Base-by-base conservation (phyloP, 768 basidiomycete species). In the Amyloporia xantha region DNA sequence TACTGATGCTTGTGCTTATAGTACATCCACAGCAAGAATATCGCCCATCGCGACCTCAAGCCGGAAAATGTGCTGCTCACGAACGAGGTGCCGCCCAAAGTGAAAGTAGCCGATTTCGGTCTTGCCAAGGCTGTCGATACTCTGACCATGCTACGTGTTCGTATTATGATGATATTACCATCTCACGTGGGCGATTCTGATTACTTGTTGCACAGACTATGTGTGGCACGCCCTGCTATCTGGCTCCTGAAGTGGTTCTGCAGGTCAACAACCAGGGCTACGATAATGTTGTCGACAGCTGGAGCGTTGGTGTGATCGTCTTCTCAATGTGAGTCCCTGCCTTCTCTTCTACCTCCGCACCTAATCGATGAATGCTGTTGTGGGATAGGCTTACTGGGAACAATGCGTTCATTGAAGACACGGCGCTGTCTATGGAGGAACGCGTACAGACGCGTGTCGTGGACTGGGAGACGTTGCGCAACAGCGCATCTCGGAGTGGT, bases 21-120 rank as follows among this genome's bases (percentile, higher is more conserved):
- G 74, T 89, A 86, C 56, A 80, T 88, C 43, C 88, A 89, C 52
- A 71, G 70, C 6, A 71, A 80, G 59, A 86, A 84, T 13, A 84
- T 99, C 39, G 78, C 91, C 0, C 95, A 98, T 67, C 86, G 96
- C 39, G 96, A 99, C 64, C 69, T 97, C 39, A 96, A 96, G 65
- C 94, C 95, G 1, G 86, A 89, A 84, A 94, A 95, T 56, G 81
- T 94, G 5, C 76, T 95, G 1, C 66, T 96, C n/a, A 93, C 91
- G 1, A 70, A 62, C 9, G 78, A 82, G 36, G 54, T 71, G 2
- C 87, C 86, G 0, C 86, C 86, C 0, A 65, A 69, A 1, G 81
- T 90, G 57, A 97, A 97, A 62, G 84, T 97, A 13, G 94, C 95
- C 2, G 95, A 97, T 65, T 99, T 96, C 62, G 95, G 95, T 3